phyloP scores from a whole-genome alignment of 2,329 filamentous ascomycete species.

The Polytolypa hystricis region DNA sequence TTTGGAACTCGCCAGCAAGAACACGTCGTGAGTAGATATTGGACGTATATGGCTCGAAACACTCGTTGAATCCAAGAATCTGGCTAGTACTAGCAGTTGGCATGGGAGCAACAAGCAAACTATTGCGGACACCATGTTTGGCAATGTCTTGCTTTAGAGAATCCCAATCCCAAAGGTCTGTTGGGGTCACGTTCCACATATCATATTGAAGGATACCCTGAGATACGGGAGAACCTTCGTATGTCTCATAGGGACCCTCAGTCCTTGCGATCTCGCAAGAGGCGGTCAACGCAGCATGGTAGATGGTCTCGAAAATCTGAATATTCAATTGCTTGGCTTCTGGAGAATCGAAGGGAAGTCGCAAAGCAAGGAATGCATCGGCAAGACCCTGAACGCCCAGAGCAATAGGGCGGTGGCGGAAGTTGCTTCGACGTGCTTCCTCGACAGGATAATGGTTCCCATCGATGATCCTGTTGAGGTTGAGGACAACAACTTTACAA shows the following conservation, averaged over 20 bases:
- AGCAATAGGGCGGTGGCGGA: conserved; percentile 90
- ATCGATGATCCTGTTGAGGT: conserved; percentile 97
- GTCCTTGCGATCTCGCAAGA: conserved; percentile 78
- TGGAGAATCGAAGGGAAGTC: conserved; percentile 91
- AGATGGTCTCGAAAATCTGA: conserved; percentile 99
- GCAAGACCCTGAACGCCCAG: conserved; percentile 96
- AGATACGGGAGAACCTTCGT: conserved; percentile 86
- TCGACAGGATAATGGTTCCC: conserved; percentile 96
- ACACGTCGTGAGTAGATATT: conserved; percentile 99
- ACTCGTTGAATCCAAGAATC: conserved; percentile 98
- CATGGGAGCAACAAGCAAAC: conserved; percentile 90
- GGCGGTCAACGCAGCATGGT: conserved; percentile 84
- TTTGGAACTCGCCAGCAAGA: conserved; percentile 95
- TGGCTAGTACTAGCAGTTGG: conserved; percentile 94
- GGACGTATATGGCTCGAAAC: conserved; percentile 98
- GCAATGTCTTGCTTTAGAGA: conserved; percentile 81
- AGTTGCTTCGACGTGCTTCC: conserved; percentile 91
- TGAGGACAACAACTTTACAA: conserved; percentile 79
- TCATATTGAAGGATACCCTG: conserved; percentile 96
- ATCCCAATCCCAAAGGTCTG: conserved; percentile 94
- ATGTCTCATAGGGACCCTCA: conserved; percentile 76
- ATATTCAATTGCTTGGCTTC: conserved; percentile 91
- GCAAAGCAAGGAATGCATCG: conserved; percentile 93
- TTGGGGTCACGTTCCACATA: conserved; percentile 93
- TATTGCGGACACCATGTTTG: conserved; percentile 89